Base-by-base conservation (phyloP, 257 asterid species). In the Ballota nigra region DNA sequence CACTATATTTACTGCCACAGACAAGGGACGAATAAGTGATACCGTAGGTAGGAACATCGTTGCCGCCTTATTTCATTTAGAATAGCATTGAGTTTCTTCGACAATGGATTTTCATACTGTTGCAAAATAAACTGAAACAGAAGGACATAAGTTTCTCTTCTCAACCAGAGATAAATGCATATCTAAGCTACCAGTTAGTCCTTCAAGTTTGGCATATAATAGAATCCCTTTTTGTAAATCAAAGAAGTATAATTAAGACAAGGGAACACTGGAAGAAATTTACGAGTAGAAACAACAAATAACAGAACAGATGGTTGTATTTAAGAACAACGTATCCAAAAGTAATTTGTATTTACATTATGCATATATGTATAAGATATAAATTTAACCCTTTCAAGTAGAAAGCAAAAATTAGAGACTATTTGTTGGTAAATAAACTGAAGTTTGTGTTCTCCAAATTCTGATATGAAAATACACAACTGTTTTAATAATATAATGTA, bases 61-160 rank as follows among this genome's bases (percentile, higher is more conserved):
- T 78, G 90, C 75, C 96, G 96, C 87, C 98, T 86, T 62, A 94
- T 87, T 82, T 94, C 97, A 82, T 94, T 91, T 74, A 94, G 80
- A 64, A 89, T 77, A 60, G 86, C 85, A 77, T 94, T 85, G 73
- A 94, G 88, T 88, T 88, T 89, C 88, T 88, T 89, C 22, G 99
- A 94, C 84, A 86, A 74, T 1, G 86, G 85, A 85, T 94, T 91
- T 80, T 86, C 92, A 61, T 75, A 81, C 70, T 88, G 98, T 89
- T 85, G 91, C 81, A 94, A 78, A 61, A 87, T 83, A 78, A 84
- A 89, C 97, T 91, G 89, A 45, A 68, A 68, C 47, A 40, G 59
- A 26, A 60, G 66, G 72, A 61, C 34, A 22, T 38, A 77, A 67
- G 53, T 41, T 33, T 59, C 24, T 60, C 38, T 55, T 53, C 55